Evolutionary conservation across 208 protist genomes (phyloP).

Genomic region (Perkinsela sp.): DNA sequence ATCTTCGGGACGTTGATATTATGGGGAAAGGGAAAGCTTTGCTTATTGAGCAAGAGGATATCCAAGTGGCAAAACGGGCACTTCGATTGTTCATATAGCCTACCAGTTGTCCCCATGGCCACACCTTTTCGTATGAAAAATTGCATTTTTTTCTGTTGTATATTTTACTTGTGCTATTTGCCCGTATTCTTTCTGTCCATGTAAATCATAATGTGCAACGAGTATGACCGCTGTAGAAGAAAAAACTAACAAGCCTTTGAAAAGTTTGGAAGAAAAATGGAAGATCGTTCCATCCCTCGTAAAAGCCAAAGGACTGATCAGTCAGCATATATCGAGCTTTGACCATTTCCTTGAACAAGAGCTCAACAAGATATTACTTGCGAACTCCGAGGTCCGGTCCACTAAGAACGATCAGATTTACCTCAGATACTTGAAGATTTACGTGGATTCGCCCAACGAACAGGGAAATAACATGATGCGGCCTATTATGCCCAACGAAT

Average conservation of each 20-base stretch:
- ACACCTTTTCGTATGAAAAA: no score
- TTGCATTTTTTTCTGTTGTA: no score
- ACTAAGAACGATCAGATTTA: slow-evolving; percentile 41
- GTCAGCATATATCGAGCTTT: slow-evolving; percentile 96
- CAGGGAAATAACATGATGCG: slow-evolving; percentile 11
- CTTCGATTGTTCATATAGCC: no score
- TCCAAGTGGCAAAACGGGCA: no score
- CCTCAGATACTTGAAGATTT: slow-evolving; percentile 55
- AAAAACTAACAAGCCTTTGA: background rate
- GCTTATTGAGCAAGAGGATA: no score
- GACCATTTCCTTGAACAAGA: slow-evolving; percentile 80
- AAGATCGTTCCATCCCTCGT: slow-evolving; percentile 84
- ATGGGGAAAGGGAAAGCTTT: no score
- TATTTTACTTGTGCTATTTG: no score
- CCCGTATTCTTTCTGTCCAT: no score
- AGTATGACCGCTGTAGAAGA: no score
- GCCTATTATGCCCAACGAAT: slow-evolving; percentile 70
- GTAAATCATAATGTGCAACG: no score
- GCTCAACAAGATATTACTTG: slow-evolving; percentile 41
- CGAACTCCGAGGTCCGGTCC: slow-evolving; percentile 55
- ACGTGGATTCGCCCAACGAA: slow-evolving; percentile 21
- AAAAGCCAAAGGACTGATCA: slow-evolving; percentile 82
- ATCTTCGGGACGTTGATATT: no score
- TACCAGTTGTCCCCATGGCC: no score
- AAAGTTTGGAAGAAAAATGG: slow-evolving; percentile 69